Conservation (phyloP, 345 rosid genomes). For the Eucalyptus albens region DNA sequence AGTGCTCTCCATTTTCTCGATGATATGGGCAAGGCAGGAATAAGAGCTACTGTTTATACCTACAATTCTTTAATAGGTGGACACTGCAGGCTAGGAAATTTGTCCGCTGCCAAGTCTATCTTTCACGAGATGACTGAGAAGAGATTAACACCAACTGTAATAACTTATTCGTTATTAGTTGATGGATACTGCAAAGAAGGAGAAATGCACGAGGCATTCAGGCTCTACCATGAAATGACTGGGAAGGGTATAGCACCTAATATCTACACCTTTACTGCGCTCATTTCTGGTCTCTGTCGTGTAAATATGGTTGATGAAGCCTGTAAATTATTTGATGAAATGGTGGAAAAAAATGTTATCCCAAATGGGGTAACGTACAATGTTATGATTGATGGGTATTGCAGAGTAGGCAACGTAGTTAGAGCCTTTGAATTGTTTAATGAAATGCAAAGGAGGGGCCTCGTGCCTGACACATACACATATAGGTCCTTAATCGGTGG, state of each 20-base stretch:
- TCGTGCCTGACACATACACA: slow-evolving; percentile 75
- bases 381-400: slow-evolving; percentile 70
- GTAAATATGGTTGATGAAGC: slow-evolving; percentile 51
- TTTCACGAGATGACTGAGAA: slow-evolving; percentile 40
- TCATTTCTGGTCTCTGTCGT: slow-evolving; percentile 59
- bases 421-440: slow-evolving; percentile 53
- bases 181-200: slow-evolving; percentile 69
- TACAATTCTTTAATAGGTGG: slow-evolving; percentile 77
- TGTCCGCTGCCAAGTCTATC: slow-evolving; percentile 37
- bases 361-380: slow-evolving; percentile 85
- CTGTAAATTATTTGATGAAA: slow-evolving; percentile 37
- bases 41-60: slow-evolving; percentile 50
- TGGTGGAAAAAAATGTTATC: slow-evolving; percentile 35
- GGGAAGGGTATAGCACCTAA: slow-evolving; percentile 63
- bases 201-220: slow-evolving; percentile 40
- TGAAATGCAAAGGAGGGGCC: slow-evolving; percentile 64
- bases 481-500: slow-evolving; percentile 70
- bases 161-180: slow-evolving; percentile 65
- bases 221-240: slow-evolving; percentile 77
- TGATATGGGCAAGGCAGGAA: slow-evolving; percentile 37
- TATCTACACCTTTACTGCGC: slow-evolving; percentile 54
- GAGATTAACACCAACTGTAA: slow-evolving; percentile 59
- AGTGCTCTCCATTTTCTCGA: slow-evolving; percentile 33
- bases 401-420: slow-evolving; percentile 35
- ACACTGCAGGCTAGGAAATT: slow-evolving; percentile 60